Evolutionary conservation across 148 eudicot genomes (phyloP).

Genomic region (Rheum nobile): DNA sequence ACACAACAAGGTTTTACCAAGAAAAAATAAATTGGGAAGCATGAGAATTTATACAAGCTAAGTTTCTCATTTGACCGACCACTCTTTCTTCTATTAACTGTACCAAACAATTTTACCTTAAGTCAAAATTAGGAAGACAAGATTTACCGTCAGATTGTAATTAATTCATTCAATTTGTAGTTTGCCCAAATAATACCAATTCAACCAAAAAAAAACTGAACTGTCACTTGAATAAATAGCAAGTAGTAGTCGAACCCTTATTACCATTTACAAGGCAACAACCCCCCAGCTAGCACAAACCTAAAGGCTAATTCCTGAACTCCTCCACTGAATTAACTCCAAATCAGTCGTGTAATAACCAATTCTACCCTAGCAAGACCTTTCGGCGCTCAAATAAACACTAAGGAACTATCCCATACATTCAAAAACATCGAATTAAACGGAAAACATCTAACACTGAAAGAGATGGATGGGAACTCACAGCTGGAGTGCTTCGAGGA

Average conservation of each 20-base stretch:
- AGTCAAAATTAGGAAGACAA: not conserved
- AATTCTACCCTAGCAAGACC: not conserved
- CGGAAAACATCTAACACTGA: not conserved
- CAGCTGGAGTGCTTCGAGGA: constrained; percentile 98
- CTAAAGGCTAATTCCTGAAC: not conserved
- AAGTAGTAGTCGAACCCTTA: not conserved
- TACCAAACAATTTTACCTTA: not conserved
- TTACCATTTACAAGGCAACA: not conserved
- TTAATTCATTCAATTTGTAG: not conserved
- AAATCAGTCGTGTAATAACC: not conserved
- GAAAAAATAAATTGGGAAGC: not conserved
- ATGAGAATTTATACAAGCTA: not conserved
- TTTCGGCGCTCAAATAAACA: not conserved
- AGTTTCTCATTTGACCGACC: not conserved
- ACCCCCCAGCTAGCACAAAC: not conserved
- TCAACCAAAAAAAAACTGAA: not conserved
- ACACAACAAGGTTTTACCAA: not conserved
- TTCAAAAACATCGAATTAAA: not conserved
- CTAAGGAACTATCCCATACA: not conserved
- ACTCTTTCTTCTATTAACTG: not conserved
- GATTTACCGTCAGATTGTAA: not conserved
- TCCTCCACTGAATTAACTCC: not conserved
- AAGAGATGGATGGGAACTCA: constrained; percentile 21
- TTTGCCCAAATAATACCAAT: not conserved
- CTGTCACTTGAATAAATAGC: not conserved